Conservation (phyloP, 2,329 filamentous ascomycete species). For the Scedosporium minutisporum region DNA sequence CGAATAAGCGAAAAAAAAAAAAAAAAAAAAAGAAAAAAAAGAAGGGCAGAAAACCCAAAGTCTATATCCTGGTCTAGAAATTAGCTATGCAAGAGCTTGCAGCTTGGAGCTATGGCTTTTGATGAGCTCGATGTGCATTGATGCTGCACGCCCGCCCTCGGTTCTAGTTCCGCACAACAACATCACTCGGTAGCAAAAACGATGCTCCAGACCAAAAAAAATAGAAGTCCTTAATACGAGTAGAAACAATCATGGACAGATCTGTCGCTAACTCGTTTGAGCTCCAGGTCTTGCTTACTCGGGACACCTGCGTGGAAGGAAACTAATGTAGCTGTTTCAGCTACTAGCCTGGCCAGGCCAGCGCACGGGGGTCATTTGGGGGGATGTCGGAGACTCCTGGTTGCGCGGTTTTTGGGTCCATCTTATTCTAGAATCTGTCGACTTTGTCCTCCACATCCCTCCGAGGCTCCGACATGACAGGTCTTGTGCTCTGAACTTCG, state of each 20-base stretch:
- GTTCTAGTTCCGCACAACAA: background rate
- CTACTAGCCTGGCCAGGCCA: background rate
- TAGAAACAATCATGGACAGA: too few species aligned
- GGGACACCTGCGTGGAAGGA: too few species aligned
- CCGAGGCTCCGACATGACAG: background rate
- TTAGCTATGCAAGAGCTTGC: background rate
- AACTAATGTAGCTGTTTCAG: background rate
- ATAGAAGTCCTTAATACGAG: too few species aligned
- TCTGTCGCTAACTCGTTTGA: too few species aligned
- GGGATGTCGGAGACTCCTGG: background rate
- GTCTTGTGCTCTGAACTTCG: background rate
- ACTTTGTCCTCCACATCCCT: background rate
- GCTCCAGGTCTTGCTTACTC: too few species aligned
- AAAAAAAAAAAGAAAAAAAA: background rate
- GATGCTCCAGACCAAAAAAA: too few species aligned
- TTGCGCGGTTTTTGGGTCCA: background rate
- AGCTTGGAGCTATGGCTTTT: background rate
- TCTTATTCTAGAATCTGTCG: background rate
- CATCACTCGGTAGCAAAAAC: background rate
- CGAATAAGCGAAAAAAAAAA: background rate
- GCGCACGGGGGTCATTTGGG: background rate
- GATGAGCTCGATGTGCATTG: background rate
- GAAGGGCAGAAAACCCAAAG: background rate
- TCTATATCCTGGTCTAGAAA: background rate
- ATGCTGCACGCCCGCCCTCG: background rate